Percentiles rank a stretch among this genome's conserved stretches.
Evolutionary conservation across 176 grass and related monocot genomes (phyloP).

Genomic region (Alopecurus myosuroides): DNA sequence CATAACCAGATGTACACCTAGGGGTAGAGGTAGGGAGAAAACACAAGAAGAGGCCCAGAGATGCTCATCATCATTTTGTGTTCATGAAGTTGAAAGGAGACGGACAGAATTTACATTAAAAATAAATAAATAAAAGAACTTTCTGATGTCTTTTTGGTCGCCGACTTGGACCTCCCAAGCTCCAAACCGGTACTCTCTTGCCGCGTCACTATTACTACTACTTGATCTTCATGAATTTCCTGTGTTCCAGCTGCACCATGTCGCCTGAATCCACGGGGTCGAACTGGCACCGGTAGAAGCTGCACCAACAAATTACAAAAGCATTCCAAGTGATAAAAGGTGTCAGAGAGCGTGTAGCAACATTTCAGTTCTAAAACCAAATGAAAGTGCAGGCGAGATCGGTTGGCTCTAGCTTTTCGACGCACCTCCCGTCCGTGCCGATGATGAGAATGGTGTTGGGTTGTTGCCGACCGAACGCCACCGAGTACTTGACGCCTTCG

Average conservation of each 20-base stretch:
- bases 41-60: too few relatives aligned
- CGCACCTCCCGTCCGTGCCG: conserved; percentile 80
- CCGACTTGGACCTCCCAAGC: conserved; percentile 18
- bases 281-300: conserved; percentile 76
- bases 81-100: too few relatives aligned
- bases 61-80: too few relatives aligned
- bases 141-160: too few relatives aligned
- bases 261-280: conserved; percentile 48
- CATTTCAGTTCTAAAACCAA: neutral
- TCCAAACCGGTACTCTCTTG: neutral
- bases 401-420: too few relatives aligned
- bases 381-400: too few relatives aligned
- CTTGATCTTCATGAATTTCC: conserved; percentile 37
- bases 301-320: conserved; percentile 11
- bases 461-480: conserved; percentile 49
- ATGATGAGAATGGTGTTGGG: conserved; percentile 56
- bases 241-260: conserved; percentile 55
- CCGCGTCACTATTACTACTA: too few relatives aligned
- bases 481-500: conserved; percentile 46
- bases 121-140: too few relatives aligned
- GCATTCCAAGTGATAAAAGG: neutral
- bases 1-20: too few relatives aligned
- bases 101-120: too few relatives aligned
- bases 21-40: too few relatives aligned
- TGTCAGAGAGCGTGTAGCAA: neutral